Evolutionary conservation across 1,284 basidiomycete species (phyloP).

Genomic region (Cerrena zonata): DNA sequence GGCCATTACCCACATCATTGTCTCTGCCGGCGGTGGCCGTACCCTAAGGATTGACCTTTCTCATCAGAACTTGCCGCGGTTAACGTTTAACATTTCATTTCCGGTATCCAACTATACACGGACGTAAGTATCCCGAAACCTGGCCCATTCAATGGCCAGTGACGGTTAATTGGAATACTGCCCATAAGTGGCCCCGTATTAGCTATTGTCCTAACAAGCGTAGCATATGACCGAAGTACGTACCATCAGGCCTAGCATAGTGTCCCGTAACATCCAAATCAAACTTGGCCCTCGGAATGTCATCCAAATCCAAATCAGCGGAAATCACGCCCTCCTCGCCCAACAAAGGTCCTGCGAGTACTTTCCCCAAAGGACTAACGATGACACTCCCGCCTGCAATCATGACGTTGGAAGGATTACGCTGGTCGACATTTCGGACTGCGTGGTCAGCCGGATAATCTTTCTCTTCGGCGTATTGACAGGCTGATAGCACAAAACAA

Average conservation of each 20-base stretch:
- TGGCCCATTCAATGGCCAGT: background rate
- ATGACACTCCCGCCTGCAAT: slow-evolving; percentile 69
- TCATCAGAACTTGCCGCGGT: too few relatives aligned
- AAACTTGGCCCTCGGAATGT: slow-evolving; percentile 61
- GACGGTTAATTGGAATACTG: slow-evolving; percentile 6
- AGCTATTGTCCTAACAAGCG: background rate
- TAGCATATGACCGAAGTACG: slow-evolving; percentile 17
- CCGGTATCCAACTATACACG: too few relatives aligned
- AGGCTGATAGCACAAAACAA: slow-evolving; percentile 68
- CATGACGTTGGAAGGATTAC: slow-evolving; percentile 51
- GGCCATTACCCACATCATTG: too few relatives aligned
- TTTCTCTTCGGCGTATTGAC: slow-evolving; percentile 57
- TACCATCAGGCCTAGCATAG: slow-evolving; percentile 61
- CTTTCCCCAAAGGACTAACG: slow-evolving; percentile 58
- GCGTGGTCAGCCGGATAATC: slow-evolving; percentile 58
- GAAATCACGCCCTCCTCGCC: slow-evolving; percentile 58
- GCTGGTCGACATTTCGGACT: slow-evolving; percentile 33
- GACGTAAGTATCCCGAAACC: too few relatives aligned
- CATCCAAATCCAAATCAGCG: slow-evolving; percentile 59
- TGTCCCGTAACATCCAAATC: slow-evolving; percentile 70
- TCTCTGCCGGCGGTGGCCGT: too few relatives aligned
- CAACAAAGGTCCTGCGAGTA: slow-evolving; percentile 64
- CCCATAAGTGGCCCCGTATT: slow-evolving; percentile 12
- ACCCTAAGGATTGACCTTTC: too few relatives aligned
- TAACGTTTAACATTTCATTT: too few relatives aligned